A percentile compares a stretch with the other conserved stretches of the same genome.
Evolutionary conservation across 352 stramenopile species (phyloP).

Genomic region (Phytophthora boehmeriae): DNA sequence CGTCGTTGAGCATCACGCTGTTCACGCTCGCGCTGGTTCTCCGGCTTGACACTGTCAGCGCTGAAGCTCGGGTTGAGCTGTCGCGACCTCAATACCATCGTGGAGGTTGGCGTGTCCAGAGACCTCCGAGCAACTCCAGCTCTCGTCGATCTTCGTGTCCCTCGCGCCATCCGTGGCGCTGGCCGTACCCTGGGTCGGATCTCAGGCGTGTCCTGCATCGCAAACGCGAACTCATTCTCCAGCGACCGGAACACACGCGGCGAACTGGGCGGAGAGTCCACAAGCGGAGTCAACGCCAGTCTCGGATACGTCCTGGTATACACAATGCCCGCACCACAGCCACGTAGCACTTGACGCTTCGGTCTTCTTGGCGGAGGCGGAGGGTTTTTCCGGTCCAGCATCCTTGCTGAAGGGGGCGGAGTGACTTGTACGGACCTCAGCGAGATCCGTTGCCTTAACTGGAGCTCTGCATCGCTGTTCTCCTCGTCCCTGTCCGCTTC

Average conservation of each 20-base stretch:
- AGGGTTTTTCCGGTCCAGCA: conserved; percentile 73
- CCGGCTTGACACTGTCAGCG: conserved; percentile 29
- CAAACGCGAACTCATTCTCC: conserved; percentile 65
- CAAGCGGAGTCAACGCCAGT: conserved; percentile 39
- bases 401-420: conserved; percentile 64
- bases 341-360: conserved; percentile 23
- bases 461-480: conserved; percentile 26
- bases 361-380: conserved; percentile 53
- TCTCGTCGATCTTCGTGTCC: conserved; percentile 41
- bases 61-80: conserved; percentile 54
- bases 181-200: conserved; percentile 46
- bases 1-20: conserved; percentile 45
- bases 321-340: conserved; percentile 27
- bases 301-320: conserved; percentile 39
- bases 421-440: conserved; percentile 59
- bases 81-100: conserved; percentile 67
- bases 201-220: conserved; percentile 62
- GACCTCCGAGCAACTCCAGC: conserved; percentile 39
- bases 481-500: conserved; percentile 27
- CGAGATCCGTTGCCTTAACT: conserved; percentile 18
- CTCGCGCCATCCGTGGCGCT: conserved; percentile 54
- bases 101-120: conserved; percentile 56
- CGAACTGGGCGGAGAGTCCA: conserved; percentile 39
- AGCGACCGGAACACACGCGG: conserved; percentile 66
- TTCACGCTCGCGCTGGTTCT: conserved; percentile 48